Evolutionary conservation across 73 alveolate species (phyloP), one percentile per base, ranked within the genome.

Genomic region (Paramecium biaurelia): DNA sequence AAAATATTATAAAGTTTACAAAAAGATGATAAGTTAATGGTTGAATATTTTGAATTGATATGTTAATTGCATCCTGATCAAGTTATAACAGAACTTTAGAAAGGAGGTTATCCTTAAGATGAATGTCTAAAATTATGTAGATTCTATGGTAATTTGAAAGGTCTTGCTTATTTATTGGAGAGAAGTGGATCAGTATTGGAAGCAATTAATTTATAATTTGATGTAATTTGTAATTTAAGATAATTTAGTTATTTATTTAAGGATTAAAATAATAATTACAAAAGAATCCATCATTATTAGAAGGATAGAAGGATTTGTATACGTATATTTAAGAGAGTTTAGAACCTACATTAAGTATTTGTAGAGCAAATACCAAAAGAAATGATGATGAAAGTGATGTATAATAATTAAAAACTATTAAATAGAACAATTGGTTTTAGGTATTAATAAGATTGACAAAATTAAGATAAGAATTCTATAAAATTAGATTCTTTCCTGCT

Each of bases 51-150:
- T 79, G 90, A 79, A 21, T 79, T 79, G 23, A 23, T 79, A 24
- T 79, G 90, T 42, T 23, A 79, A 79, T 79, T 79, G 47, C 90
- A 79, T 79, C 90, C 90, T 12, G 90, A 79, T 47, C 7, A 43
- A 26, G 90, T 79, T 79, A 45, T 79, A 15, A 20, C 56, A 20
- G 90, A 79, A 79, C 56, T 79, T 15, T 42, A 79, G 47, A 79
- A 79, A 26, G 90, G 90, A 41, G 90, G 90, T 2, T 79, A 79
- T 79, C 90, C 90, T 23, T 79, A 79, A 43, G 90, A 79, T 79
- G 90, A 79, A 79, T 79, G 90, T 20, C 45, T 79, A 8, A 79
- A 79, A 21, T 42, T 79, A 26, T 79, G 90, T 45, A 79, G 76
- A 79, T 79, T 11, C 15, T 79, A 79, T 79, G 90, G 90, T 10